These are phyloP conservation scores for Neurospora africana DNA, from an alignment of 495 filamentous ascomycete species.

Conservation along the genomic window DNA sequence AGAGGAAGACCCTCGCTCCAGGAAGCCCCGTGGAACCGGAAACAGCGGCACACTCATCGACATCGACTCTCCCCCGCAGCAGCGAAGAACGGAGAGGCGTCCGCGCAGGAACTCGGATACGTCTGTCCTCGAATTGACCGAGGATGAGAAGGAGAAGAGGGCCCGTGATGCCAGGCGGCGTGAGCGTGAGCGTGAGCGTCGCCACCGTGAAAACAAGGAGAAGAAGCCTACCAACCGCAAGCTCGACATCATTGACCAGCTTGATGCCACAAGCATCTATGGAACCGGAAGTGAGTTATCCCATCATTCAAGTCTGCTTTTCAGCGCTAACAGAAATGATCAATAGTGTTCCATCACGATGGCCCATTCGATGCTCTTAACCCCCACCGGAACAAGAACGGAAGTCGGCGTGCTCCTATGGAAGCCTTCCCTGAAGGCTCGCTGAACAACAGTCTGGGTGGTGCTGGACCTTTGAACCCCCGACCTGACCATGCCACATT, in stretches of 20 bases:
- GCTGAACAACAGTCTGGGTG: slow-evolving; percentile 83
- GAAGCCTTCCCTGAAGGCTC: slow-evolving; percentile 90
- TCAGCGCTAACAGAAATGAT: slow-evolving; percentile 1
- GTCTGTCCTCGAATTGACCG: slow-evolving; percentile 68
- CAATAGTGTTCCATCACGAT: slow-evolving; percentile 91
- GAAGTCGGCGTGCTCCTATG: slow-evolving; percentile 73
- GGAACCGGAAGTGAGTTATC: slow-evolving; percentile 74
- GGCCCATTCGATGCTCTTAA: slow-evolving; percentile 98
- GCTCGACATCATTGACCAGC: slow-evolving; percentile 90
- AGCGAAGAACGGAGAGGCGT: slow-evolving; percentile 37
- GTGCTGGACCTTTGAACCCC: slow-evolving; percentile 71
- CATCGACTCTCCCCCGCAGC: slow-evolving; percentile 25
- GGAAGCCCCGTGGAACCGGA: slow-evolving; percentile 27
- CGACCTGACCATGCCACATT: slow-evolving; percentile 75
- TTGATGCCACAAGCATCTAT: slow-evolving; percentile 96
- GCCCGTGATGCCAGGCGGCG: slow-evolving; percentile 59
- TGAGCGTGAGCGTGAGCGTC: slow-evolving; percentile 64
- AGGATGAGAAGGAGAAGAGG: slow-evolving; percentile 69
- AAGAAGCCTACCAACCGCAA: slow-evolving; percentile 50
- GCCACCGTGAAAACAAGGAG: slow-evolving; percentile 47
- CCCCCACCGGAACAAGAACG: slow-evolving; percentile 84
- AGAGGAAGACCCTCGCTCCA: slow-evolving; percentile 46
- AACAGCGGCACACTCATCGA: slow-evolving; percentile 21
- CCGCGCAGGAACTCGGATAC: slow-evolving; percentile 89
- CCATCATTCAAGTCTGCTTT: not conserved